These are phyloP conservation scores for Salvia sclarea DNA, from an alignment of 305 asterid genomes.

Conservation along the genomic window DNA sequence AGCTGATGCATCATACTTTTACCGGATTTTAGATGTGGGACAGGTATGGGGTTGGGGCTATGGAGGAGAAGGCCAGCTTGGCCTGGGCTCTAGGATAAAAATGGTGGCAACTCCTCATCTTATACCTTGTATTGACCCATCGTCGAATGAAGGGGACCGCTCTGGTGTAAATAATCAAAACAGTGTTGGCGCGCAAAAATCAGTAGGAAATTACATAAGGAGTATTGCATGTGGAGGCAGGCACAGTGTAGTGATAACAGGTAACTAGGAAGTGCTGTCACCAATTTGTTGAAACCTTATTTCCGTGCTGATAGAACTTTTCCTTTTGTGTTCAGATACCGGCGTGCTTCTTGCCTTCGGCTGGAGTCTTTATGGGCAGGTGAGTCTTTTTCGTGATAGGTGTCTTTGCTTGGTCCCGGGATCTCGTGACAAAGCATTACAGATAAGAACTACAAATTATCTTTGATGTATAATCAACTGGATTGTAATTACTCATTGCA, in stretches of 20 bases:
- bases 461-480: conserved; percentile 1
- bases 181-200: conserved; percentile 18
- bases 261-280: conserved; percentile 31
- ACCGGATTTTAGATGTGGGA: conserved; percentile 64
- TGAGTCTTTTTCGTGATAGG: conserved; percentile 8
- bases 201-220: conserved; percentile 42
- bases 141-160: conserved; percentile 37
- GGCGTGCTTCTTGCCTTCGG: conserved; percentile 58
- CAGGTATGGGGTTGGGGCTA: conserved; percentile 73
- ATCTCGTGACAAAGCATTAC: conserved; percentile 1
- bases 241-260: conserved; percentile 54
- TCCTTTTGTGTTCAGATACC: conserved; percentile 37
- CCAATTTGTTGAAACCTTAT: conserved; percentile 5
- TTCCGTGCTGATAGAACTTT: conserved; percentile 6
- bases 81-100: conserved; percentile 53
- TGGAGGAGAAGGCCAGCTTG: conserved; percentile 65
- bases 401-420: conserved; percentile 5
- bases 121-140: conserved; percentile 46
- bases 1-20: conserved; percentile 67
- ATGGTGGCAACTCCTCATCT: conserved; percentile 61
- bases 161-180: conserved; percentile 33
- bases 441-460: not conserved
- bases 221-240: conserved; percentile 55
- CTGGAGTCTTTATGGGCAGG: conserved; percentile 63
- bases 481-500: conserved; percentile 4